Evolutionary conservation across 2,329 filamentous ascomycete species (phyloP), one percentile per base, ranked within the genome.

Genomic region (Drechslerella coelobrocha): DNA sequence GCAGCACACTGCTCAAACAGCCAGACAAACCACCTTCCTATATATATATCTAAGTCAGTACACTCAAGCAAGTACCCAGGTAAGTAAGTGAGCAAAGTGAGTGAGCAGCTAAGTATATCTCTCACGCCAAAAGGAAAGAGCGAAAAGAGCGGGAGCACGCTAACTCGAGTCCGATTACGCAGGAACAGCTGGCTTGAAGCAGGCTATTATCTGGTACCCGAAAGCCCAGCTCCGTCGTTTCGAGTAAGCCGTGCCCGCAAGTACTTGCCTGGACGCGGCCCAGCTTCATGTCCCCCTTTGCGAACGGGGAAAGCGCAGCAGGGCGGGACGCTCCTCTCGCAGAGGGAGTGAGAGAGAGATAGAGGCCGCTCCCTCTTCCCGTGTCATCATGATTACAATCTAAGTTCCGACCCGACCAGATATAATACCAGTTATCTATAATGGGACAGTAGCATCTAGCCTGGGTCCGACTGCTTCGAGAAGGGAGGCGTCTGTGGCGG

Each of bases 201-300:
- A 26, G 34, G 37, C 54, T 57, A 27, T 37, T 45, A 54, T 24
- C 45, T 51, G 43, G 56, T 57, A 65, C 61, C 45, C 45, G 52
- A 51, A 56, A 48, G 37, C 19, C 10, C 50, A 61, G 55, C 53
- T 48, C 51, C 56, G 53, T 52, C 57, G 52, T 56, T 61, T 61
- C 65, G 57, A 69, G 52, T 61, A 69, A 61, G 51, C 48, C 57
- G 50, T 54, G 37, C 34, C 57, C 39, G 53, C 39, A 14, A 27
- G 26, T 37, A 34, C 12, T 8, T 5, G 34, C 52, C 8, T 19
- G 19, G 29, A 55, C n/a, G 19, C 52, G 29, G 10, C 19, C 21
- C 6, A 8, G 52, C 14, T 34, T 4, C 31, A 19, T 50, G 19
- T 9, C 19, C 39, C 37, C 41, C 41, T 45, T 45, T 45, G 41